phyloP scores from a whole-genome alignment of 1,284 basidiomycete species.

The Apiotrichum porosum region DNA sequence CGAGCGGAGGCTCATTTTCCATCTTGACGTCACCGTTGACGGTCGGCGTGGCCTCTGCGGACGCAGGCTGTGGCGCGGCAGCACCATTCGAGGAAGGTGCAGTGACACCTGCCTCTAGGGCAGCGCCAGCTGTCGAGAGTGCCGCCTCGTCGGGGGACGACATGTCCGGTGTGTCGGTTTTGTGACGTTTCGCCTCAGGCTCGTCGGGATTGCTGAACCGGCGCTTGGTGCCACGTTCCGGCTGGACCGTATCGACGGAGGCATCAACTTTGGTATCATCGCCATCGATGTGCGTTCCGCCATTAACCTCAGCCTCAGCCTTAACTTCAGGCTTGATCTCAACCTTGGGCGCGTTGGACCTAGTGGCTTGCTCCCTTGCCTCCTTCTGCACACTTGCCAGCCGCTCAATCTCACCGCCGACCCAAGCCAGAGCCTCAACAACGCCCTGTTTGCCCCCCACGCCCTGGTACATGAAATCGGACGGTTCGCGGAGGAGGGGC shows the following conservation, averaged over 20 bases:
- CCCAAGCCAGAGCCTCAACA: conserved; percentile 27
- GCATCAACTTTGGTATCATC: conserved; percentile 13
- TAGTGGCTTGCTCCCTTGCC: background rate
- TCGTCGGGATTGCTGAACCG: background rate
- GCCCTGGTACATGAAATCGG: conserved; percentile 35
- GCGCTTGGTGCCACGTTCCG: too few relatives aligned
- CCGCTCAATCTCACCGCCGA: conserved; percentile 25
- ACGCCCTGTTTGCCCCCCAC: conserved; percentile 32
- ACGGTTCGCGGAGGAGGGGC: conserved; percentile 28
- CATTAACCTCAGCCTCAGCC: conserved; percentile 8
- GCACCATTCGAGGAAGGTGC: background rate
- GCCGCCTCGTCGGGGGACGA: background rate
- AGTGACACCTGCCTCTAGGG: background rate
- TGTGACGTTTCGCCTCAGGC: background rate
- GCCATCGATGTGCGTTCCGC: too few relatives aligned
- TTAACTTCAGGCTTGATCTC: background rate
- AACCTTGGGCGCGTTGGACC: background rate
- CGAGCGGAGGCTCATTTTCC: too few relatives aligned
- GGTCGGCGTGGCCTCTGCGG: too few relatives aligned
- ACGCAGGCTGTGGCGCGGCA: background rate
- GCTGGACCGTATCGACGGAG: too few relatives aligned
- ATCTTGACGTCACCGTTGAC: too few relatives aligned
- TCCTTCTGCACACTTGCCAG: background rate
- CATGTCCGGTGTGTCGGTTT: too few relatives aligned
- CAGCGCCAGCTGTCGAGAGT: background rate